Evolutionary conservation across 768 basidiomycete genomes (phyloP), one percentile per base, ranked within the genome.

Genomic region (Amanita exitialis): DNA sequence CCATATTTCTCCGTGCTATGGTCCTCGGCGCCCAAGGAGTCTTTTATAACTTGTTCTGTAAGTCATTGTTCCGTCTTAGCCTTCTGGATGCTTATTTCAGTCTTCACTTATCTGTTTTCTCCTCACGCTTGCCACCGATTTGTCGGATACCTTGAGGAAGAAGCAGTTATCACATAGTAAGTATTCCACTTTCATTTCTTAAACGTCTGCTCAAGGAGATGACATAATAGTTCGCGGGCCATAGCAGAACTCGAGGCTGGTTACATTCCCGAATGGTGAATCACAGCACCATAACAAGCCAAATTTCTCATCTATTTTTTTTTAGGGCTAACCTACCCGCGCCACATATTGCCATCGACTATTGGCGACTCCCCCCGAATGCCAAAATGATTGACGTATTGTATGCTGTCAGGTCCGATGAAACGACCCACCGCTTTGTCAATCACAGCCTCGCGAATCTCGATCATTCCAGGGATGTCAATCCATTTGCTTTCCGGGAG

Each of bases 371-470:
- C 28, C 61, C 65, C 2, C 68, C 77, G 2, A 66, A 86, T 58
- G 87, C 91, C 0, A 92, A 78, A 58, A 69, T 98, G 53, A 70
- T 90, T 16, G 95, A 97, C 59, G 85, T 95, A 43, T 75, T 97
- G 44, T 90, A 90, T 60, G 92, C 91, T 30, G 89, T 97, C 30
- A 78, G 94, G 58, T 90, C 89, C 13, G 94, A 97, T 65, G 94
- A 97, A 64, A 79, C 87, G 0, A 92, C 88, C 1, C 94, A 98
- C 61, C 76, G 91, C 45, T 97, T 97, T 60, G 91, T 95, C 56
- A 98, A 98, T 66, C 95, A 98, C 69, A 90, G 87, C 52, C 72
- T 98, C 32, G 95, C 93, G 3, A 93, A 92, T 67, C 73, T 99
- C 45, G 70, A 90, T 56, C 72, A 74, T 27, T 63, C 75, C 30